Percentiles rank a stretch among this genome's conserved stretches.
These are phyloP conservation scores for Zygosaccharomyces sapae DNA, from an alignment of 1,139 yeast genomes.

Conservation along the genomic window DNA sequence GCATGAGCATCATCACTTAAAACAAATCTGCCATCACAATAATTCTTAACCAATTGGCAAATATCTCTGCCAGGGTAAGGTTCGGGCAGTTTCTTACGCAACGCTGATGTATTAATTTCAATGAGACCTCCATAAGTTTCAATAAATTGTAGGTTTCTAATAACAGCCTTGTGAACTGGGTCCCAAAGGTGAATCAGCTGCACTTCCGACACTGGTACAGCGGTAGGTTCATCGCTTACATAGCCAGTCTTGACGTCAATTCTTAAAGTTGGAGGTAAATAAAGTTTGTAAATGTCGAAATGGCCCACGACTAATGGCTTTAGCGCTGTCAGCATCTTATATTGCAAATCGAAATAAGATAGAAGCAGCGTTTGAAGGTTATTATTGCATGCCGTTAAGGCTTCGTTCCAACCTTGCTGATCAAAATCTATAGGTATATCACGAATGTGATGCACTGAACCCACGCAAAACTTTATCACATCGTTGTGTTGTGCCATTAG, in stretches of 20 bases:
- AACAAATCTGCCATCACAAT: conserved; percentile 63
- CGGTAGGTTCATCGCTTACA: conserved; percentile 44
- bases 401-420: conserved; percentile 50
- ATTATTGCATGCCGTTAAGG: conserved; percentile 45
- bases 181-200: conserved; percentile 56
- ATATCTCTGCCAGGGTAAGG: conserved; percentile 81
- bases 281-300: conserved; percentile 77
- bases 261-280: conserved; percentile 33
- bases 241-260: conserved; percentile 27
- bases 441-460: conserved; percentile 83
- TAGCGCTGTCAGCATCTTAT: conserved; percentile 49
- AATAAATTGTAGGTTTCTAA: conserved; percentile 54
- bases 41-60: conserved; percentile 43
- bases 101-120: conserved; percentile 84
- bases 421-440: conserved; percentile 78
- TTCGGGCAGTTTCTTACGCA: conserved; percentile 79
- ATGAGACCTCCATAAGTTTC: conserved; percentile 63
- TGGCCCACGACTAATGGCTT: conserved; percentile 80
- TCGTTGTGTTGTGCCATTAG: conserved; percentile 38
- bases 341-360: conserved; percentile 67
- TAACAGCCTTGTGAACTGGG: conserved; percentile 57
- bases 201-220: conserved; percentile 39
- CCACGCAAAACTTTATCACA: conserved; percentile 61
- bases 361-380: conserved; percentile 46
- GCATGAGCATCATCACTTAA: conserved; percentile 91